Evolutionary conservation across 2,329 filamentous ascomycete genomes (phyloP), one percentile per base, ranked within the genome.

Genomic region (Phialocephala subalpina): DNA sequence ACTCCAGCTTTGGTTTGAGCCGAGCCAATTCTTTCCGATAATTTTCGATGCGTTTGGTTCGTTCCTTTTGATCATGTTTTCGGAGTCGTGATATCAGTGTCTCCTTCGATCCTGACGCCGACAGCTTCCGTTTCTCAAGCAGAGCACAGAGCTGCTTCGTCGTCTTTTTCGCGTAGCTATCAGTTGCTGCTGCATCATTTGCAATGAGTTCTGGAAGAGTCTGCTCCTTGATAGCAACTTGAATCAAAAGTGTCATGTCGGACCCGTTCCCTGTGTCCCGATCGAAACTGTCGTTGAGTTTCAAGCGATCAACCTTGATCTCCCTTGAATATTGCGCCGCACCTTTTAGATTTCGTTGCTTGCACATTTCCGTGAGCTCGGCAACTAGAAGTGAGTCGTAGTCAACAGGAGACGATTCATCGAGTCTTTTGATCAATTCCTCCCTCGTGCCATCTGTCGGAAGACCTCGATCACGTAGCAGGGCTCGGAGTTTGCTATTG

Each of bases 351-450:
- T 62, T n/a, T 20, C 72, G 63, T 5, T 58, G 20, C 47, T 61
- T 69, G 4, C 72, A 47, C 40, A 72, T 69, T 12, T 66, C 60
- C 1, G 49, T 40, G 2, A 72, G 16, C 12, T 67, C 27, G 11
- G 47, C 59, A 7, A 65, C 58, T 1, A 33, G 22, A 1, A 60
- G 49, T 18, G 49, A 27, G 45, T 67, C 60, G 65, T 72, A 73
- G 25, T 70, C 60, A 20, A 68, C 60, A 0, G 53, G 47, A 6
- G 62, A 66, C 1, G 38, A 58, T 16, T 72, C 65, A 33, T 33
- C 29, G 1, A 73, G 62, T 18, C 66, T 60, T 16, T 57, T 16
- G 18, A 73, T 72, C 49, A 72, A 63, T 25, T 72, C 68, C 25
- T 71, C 67, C 4, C 70, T 62, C 7, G 67, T 65, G 16, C 69